A percentile compares a stretch with the other conserved stretches of the same genome.
These are phyloP conservation scores for Euphorbia celastroides DNA, from an alignment of 441 rosid genomes.

Conservation along the genomic window DNA sequence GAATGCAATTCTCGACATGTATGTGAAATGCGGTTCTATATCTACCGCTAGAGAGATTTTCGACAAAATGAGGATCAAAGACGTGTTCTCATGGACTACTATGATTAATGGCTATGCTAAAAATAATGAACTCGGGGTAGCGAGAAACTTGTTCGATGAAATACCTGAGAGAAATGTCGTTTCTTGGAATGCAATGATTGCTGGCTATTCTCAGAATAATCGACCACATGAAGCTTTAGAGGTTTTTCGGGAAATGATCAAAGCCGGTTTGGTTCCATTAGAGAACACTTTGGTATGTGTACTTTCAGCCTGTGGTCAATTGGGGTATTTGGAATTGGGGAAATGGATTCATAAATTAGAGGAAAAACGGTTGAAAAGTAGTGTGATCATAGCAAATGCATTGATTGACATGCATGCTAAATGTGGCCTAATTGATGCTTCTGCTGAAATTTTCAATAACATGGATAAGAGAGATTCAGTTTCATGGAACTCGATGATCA, in stretches of 20 bases:
- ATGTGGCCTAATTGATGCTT: slow-evolving; percentile 11
- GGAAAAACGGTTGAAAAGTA: not conserved
- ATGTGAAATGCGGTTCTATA: slow-evolving; percentile 15
- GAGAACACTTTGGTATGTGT: slow-evolving; percentile 19
- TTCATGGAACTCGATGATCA: slow-evolving; percentile 19
- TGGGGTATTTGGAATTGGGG: slow-evolving; percentile 15
- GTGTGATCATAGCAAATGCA: slow-evolving; percentile 17
- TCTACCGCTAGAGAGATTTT: slow-evolving; percentile 13
- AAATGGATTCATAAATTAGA: slow-evolving; percentile 10
- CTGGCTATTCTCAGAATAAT: slow-evolving; percentile 20
- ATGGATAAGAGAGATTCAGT: slow-evolving; percentile 5
- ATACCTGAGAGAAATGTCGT: slow-evolving; percentile 18
- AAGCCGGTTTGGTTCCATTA: slow-evolving; percentile 5
- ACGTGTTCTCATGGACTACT: slow-evolving; percentile 18
- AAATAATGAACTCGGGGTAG: slow-evolving; percentile 8
- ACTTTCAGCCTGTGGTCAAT: slow-evolving; percentile 16
- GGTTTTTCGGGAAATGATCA: slow-evolving; percentile 11
- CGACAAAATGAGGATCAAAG: slow-evolving; percentile 9
- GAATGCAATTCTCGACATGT: slow-evolving; percentile 19
- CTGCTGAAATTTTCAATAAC: slow-evolving; percentile 7
- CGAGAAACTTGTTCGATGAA: slow-evolving; percentile 13
- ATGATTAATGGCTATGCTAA: slow-evolving; percentile 18
- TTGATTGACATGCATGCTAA: slow-evolving; percentile 19
- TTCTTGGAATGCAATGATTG: slow-evolving; percentile 20
- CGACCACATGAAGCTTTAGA: slow-evolving; percentile 13